Conservation (phyloP, 805 yeast species). For the Candida jianshihensis region DNA sequence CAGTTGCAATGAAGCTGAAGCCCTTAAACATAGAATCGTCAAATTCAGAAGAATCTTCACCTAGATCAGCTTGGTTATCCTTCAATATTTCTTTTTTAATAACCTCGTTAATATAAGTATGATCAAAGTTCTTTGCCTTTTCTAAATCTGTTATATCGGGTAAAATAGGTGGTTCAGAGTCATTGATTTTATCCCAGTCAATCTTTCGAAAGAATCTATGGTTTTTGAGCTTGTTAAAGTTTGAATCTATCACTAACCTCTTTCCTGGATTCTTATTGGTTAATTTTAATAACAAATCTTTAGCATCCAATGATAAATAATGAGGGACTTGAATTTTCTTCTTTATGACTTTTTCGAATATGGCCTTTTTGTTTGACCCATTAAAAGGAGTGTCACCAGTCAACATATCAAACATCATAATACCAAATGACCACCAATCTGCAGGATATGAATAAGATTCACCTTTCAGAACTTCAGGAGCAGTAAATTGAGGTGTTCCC, state of each 20-base stretch:
- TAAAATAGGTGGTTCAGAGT: slow-evolving; percentile 59
- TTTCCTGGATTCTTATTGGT: slow-evolving; percentile 63
- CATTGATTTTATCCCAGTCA: slow-evolving; percentile 52
- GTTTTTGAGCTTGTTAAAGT: slow-evolving; percentile 34
- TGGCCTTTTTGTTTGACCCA: slow-evolving; percentile 63
- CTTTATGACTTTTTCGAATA: slow-evolving; percentile 60
- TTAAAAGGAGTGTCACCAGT: slow-evolving; percentile 82
- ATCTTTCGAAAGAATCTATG: slow-evolving; percentile 74
- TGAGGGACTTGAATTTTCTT: slow-evolving; percentile 59
- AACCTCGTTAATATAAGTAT: slow-evolving; percentile 61
- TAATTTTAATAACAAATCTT: slow-evolving; percentile 58
- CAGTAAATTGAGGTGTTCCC: slow-evolving; percentile 48
- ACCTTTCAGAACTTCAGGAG: slow-evolving; percentile 85
- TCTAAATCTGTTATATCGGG: slow-evolving; percentile 72
- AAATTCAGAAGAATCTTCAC: neutral
- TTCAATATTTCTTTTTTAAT: slow-evolving; percentile 4
- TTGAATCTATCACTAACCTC: slow-evolving; percentile 53
- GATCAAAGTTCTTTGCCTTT: slow-evolving; percentile 75
- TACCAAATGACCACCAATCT: slow-evolving; percentile 92
- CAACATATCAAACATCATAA: slow-evolving; percentile 69
- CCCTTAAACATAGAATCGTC: slow-evolving; percentile 30
- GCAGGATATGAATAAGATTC: slow-evolving; percentile 70
- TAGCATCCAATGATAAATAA: slow-evolving; percentile 68
- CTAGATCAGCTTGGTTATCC: neutral
- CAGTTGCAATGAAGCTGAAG: slow-evolving; percentile 38